Base-by-base conservation (phyloP, 495 filamentous ascomycete genomes). In the Penicillium nucicola region DNA sequence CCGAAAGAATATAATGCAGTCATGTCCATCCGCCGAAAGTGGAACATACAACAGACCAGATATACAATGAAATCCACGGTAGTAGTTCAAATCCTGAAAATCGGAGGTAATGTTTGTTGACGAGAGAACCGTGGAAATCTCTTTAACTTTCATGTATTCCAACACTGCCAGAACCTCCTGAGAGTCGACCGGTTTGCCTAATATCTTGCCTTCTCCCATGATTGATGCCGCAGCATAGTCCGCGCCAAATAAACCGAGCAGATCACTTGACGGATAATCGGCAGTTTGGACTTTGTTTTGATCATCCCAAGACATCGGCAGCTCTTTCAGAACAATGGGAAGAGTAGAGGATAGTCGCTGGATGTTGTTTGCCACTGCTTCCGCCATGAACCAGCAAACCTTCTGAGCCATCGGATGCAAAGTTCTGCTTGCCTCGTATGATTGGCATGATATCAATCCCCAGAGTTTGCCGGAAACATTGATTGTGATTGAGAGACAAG, bases 401-500 rank as follows among this genome's bases (percentile, higher is more conserved):
- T 90, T 92, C 14, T 89, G 80, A 35, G 92, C 86, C 1, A 89
- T 87, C 53, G 95, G 95, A 0, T 86, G 85, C 6, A 95, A 86
- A 36, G 87, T 75, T 82, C 88, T 87, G 9, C 84, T 83, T 38
- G 78, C 77, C 4, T 86, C 85, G 58, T 92, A 93, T 1, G 85
- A 83, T 63, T 95, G 89, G 55, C 90, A 96, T 9, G 86, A 78
- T 28, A 95, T 86, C 23, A 95, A 72, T 0, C 91, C 91, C 90
- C 90, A 96, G 1, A 92, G 71, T 53, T 93, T 87, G 45, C 78
- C 75, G 62, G 93, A 95, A 0, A 87, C 89, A 49, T 86, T 88
- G 50, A 95, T 88, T 3, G 88, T 89, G 53, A 96, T 92, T n/a
- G 89, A 93, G 84, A 95, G 89, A 48, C 86, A 92, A 0, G 87